These are phyloP conservation scores for Moniliella sp. DNA, from an alignment of 1,284 basidiomycete species.

Conservation along the genomic window DNA sequence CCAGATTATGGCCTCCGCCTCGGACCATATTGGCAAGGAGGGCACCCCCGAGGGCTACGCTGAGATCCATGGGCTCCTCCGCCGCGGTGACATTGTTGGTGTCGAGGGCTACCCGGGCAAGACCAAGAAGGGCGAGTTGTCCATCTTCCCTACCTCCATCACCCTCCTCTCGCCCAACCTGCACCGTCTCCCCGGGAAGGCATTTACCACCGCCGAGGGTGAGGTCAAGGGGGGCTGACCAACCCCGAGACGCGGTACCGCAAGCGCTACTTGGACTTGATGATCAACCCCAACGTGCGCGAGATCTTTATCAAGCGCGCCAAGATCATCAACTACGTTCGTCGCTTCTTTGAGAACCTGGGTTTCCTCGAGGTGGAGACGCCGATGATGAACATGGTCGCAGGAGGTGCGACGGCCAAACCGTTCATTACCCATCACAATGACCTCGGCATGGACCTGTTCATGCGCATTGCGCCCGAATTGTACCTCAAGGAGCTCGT, in stretches of 20 bases:
- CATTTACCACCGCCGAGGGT: constrained; percentile 5
- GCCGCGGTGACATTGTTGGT: constrained; percentile 84
- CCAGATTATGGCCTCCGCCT: constrained; percentile 77
- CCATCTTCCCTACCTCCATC: constrained; percentile 61
- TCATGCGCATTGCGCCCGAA: constrained; percentile 90
- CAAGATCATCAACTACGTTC: constrained; percentile 40
- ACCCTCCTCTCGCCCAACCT: constrained; percentile 80
- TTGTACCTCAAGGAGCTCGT: constrained; percentile 93
- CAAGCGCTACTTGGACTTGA: constrained; percentile 95
- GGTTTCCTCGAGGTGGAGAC: constrained; percentile 99
- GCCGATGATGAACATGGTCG: constrained; percentile 89
- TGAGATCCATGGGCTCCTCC: constrained; percentile 61
- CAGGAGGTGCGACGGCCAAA: constrained; percentile 91
- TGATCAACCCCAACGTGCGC: constrained; percentile 75
- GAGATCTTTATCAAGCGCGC: constrained; percentile 69
- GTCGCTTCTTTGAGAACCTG: constrained; percentile 68
- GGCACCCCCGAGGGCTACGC: constrained; percentile 40
- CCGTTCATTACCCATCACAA: constrained; percentile 98
- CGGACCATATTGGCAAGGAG: constrained; percentile 41
- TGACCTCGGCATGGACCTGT: constrained; percentile 88
- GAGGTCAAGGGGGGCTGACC: constrained; percentile 42
- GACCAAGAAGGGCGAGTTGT: constrained; percentile 87
- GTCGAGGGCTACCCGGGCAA: constrained; percentile 70
- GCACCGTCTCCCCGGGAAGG: constrained; percentile 54
- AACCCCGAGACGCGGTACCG: constrained; percentile 92